Percentiles rank a stretch among this genome's conserved stretches.
Conservation (phyloP, 2,329 filamentous ascomycete species). For the Aspergillus caelatus region DNA sequence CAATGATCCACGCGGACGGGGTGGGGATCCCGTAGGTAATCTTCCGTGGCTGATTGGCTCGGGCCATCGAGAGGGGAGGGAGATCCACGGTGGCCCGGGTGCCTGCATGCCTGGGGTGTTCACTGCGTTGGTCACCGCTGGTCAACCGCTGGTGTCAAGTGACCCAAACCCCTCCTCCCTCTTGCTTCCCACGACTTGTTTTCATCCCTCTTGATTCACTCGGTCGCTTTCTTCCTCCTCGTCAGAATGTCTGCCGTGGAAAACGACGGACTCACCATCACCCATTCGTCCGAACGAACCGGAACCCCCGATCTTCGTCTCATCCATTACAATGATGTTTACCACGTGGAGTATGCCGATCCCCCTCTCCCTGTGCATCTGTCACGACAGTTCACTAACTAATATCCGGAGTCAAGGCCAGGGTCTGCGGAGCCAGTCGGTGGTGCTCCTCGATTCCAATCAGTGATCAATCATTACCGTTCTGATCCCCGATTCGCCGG, state of each 20-base stretch:
- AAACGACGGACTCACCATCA: slow-evolving; percentile 43
- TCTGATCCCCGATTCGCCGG: slow-evolving; percentile 60
- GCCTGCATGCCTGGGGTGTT: slow-evolving; percentile 11
- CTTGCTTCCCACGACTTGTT: neutral
- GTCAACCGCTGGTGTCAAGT: slow-evolving; percentile 1
- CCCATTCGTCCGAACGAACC: slow-evolving; percentile 45
- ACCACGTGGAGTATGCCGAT: slow-evolving; percentile 70
- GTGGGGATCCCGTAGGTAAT: neutral
- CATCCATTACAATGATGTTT: slow-evolving; percentile 92
- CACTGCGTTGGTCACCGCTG: neutral
- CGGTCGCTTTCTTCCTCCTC: neutral
- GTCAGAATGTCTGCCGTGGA: slow-evolving; percentile 31
- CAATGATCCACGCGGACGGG: neutral
- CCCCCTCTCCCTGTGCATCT: neutral
- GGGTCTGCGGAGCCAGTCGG: slow-evolving; percentile 80
- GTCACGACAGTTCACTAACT: neutral
- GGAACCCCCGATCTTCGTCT: slow-evolving; percentile 73
- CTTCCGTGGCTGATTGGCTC: neutral
- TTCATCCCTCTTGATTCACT: neutral
- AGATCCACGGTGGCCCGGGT: neutral
- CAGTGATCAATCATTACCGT: slow-evolving; percentile 74
- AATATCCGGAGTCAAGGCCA: slow-evolving; percentile 43
- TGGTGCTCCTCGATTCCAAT: slow-evolving; percentile 79
- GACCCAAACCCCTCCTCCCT: slow-evolving; percentile 2
- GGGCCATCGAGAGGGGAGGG: neutral